These are phyloP conservation scores for Paramecium caudatum DNA, from an alignment of 73 alveolate genomes.

Conservation along the genomic window DNA sequence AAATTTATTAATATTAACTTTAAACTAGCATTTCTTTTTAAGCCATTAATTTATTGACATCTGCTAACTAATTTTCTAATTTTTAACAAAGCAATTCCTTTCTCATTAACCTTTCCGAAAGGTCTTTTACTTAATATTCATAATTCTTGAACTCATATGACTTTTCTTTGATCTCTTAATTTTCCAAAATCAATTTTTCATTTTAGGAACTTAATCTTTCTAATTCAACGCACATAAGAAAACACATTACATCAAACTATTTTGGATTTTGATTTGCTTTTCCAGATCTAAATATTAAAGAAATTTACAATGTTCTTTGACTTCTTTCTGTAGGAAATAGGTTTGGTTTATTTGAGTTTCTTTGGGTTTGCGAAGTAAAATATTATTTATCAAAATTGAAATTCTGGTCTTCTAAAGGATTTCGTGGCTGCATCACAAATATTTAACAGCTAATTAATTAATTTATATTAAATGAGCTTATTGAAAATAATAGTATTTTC, in stretches of 20 bases:
- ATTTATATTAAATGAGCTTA: no score
- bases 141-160: not conserved
- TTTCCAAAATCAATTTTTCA: not conserved
- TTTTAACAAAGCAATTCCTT: not conserved
- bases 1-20: not conserved
- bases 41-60: not conserved
- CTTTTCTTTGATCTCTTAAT: not conserved
- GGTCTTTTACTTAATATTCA: not conserved
- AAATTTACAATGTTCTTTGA: not conserved
- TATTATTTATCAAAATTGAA: not conserved
- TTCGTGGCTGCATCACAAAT: no score
- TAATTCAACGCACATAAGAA: conserved; percentile 27
- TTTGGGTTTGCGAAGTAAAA: not conserved
- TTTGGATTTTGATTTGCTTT: not conserved
- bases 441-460: no score
- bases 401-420: not conserved
- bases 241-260: conserved; percentile 13
- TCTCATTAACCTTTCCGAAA: conserved; percentile 2
- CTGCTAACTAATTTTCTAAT: conserved; percentile 1
- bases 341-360: conserved; percentile 10
- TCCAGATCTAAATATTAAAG: conserved; percentile 20
- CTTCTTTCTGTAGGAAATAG: conserved; percentile 16
- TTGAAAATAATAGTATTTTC: no score
- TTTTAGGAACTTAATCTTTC: conserved; percentile 16
- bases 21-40: not conserved